Base-by-base conservation (phyloP, 352 stramenopile genomes). In the Blastocystis sp. region DNA sequence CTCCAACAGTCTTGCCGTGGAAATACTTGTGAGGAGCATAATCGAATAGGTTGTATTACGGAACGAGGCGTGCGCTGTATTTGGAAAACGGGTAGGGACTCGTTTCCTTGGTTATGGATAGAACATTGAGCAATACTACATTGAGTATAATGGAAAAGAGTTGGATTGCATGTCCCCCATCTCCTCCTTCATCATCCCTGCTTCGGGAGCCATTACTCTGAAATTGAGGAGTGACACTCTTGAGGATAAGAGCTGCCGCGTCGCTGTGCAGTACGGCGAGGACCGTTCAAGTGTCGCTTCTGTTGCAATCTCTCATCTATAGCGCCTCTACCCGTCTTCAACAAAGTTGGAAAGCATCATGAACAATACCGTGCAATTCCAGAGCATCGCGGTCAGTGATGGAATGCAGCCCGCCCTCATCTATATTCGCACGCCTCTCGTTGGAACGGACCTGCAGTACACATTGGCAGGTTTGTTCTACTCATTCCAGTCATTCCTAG, bases 61-160 rank as follows among this genome's bases (percentile, higher is more conserved):
- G 65, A n/a, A 76, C 23, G 5, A 19, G 34, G 65, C 65, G 14
- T 76, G 65, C 1, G 23, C 5, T 1, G 65, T 52, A 23, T 76
- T 76, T 76, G 65, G 65, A 19, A 76, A 56, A n/a, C 41, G 34
- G n/a, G 65, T 76, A 56, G 0, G 41, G 65, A 0, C 2, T 43
- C 5, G 65, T 19, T 76, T 4, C 7, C 17, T 7, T n/a, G 17
- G 7, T 76, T 11, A 76, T n/a, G 34, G 19, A 21, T 41, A 76
- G 65, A 52, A 76, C 34, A 53, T 38, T 19, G 9, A n/a, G 34
- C 10, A 53, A 19, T 76, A 76, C 43, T 76, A 48, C 52, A 17
- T 76, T 19, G 65, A 76, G n/a, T 52, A 28, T 7, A 76, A 76
- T 76, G 65, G 65, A 38, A 76, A 76, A 56, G 9, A n/a, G 17